These are phyloP conservation scores for Colletotrichum phormii DNA, from an alignment of 2,329 filamentous ascomycete species.

Conservation along the genomic window DNA sequence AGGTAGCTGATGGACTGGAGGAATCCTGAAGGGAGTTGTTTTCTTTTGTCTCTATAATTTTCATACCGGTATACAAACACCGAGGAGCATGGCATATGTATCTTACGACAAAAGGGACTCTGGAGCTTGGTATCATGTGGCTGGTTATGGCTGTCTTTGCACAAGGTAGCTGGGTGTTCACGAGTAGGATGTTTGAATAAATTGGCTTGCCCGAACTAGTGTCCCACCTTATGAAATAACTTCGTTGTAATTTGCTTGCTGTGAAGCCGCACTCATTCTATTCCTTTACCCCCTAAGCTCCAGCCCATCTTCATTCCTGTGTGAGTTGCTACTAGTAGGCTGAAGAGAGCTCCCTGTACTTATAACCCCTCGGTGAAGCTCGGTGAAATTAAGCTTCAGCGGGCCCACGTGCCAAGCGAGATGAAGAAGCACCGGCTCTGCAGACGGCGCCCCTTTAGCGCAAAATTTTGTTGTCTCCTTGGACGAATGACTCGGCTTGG, in stretches of 20 bases:
- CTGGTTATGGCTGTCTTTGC: slow-evolving; percentile 20
- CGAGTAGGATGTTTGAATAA: slow-evolving; percentile 33
- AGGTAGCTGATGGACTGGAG: not conserved
- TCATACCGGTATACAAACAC: not conserved
- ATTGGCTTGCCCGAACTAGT: slow-evolving; percentile 19
- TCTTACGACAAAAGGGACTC: not conserved
- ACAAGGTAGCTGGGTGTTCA: slow-evolving; percentile 23
- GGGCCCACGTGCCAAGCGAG: slow-evolving; percentile 18
- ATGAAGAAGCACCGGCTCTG: slow-evolving; percentile 13
- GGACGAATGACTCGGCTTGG: slow-evolving; percentile 28
- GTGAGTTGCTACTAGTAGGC: no score
- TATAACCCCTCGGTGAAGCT: not conserved
- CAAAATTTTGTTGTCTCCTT: not conserved
- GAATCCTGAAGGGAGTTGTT: not conserved
- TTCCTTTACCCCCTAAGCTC: no score
- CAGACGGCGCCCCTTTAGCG: not conserved
- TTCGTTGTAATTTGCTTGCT: not conserved
- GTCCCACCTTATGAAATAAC: not conserved
- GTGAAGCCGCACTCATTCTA: not conserved
- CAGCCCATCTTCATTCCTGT: not conserved
- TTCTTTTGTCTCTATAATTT: slow-evolving; percentile 21
- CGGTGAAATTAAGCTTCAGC: slow-evolving; percentile 1
- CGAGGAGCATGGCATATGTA: slow-evolving; percentile 14
- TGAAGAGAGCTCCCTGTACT: not conserved
- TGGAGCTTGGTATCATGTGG: slow-evolving; percentile 10